Conservation (phyloP, 1,284 basidiomycete species). For the Tilletia setariae region DNA sequence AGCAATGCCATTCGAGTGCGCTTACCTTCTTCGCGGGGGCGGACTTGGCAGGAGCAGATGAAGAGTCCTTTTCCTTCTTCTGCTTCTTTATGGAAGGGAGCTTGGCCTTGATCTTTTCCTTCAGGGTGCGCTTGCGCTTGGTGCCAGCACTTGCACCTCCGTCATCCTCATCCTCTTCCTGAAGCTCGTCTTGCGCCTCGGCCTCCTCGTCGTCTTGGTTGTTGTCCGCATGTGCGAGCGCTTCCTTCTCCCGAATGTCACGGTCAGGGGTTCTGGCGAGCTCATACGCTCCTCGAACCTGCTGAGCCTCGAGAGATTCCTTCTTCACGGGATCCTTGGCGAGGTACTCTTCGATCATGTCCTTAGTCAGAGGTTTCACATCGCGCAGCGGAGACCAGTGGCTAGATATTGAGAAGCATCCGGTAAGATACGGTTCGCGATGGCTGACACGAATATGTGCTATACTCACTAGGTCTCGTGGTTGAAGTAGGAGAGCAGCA, state of each 20-base stretch:
- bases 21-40: slow-evolving; percentile 10
- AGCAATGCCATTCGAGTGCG: no score
- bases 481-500: slow-evolving; percentile 79
- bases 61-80: neutral
- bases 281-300: slow-evolving; percentile 75
- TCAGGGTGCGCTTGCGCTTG: slow-evolving; percentile 15
- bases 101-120: slow-evolving; percentile 16
- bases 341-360: slow-evolving; percentile 82
- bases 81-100: slow-evolving; percentile 22
- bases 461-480: slow-evolving; percentile 83
- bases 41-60: neutral
- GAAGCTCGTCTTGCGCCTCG: neutral
- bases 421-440: no score
- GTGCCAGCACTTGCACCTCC: slow-evolving; percentile 10
- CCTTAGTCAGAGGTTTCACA: slow-evolving; percentile 70
- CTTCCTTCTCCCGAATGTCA: slow-evolving; percentile 9
- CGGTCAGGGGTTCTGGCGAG: slow-evolving; percentile 74
- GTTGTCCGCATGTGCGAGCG: neutral
- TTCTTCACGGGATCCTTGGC: slow-evolving; percentile 68
- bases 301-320: slow-evolving; percentile 58
- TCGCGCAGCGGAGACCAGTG: slow-evolving; percentile 81
- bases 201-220: neutral
- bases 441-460: no score
- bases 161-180: slow-evolving; percentile 16
- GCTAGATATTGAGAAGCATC: slow-evolving; percentile 58